Evolutionary conservation across 257 asterid genomes (phyloP).

Genomic region (Plantago ovata): DNA sequence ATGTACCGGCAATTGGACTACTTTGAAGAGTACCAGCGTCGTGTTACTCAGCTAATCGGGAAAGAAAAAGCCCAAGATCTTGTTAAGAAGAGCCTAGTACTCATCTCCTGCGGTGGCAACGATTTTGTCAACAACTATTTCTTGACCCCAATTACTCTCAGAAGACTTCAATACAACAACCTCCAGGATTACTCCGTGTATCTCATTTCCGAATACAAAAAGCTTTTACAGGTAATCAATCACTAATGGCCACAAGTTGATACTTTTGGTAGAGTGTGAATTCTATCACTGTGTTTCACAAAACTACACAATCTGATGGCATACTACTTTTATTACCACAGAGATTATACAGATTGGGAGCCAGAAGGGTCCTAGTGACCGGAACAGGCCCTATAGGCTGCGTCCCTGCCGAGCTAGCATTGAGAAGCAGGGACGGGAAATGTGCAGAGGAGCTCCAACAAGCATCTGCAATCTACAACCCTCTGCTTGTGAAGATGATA

Average conservation of each 20-base stretch:
- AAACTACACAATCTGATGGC: not conserved
- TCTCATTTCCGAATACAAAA: constrained; percentile 65
- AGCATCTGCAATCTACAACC: constrained; percentile 60
- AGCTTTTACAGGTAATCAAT: constrained; percentile 47
- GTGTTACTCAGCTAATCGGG: constrained; percentile 57
- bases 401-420: constrained; percentile 73
- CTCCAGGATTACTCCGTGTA: constrained; percentile 53
- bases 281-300: too few species aligned
- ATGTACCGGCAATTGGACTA: constrained; percentile 50
- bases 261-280: too few species aligned
- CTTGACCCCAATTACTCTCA: constrained; percentile 59
- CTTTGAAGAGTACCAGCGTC: constrained; percentile 54
- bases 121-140: constrained; percentile 87
- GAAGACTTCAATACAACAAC: constrained; percentile 58
- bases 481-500: constrained; percentile 57
- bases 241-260: too few species aligned
- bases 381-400: constrained; percentile 95
- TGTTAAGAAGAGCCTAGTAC: constrained; percentile 59
- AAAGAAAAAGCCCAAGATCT: constrained; percentile 32
- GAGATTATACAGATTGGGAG: constrained; percentile 64
- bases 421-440: constrained; percentile 52
- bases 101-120: constrained; percentile 81
- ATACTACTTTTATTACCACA: constrained; percentile 18
- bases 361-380: constrained; percentile 71
- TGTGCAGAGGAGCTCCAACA: constrained; percentile 64